Percentiles rank a stretch among this genome's conserved stretches.
Conservation (phyloP, 2,329 filamentous ascomycete genomes). For the Verruconis gallopava region DNA sequence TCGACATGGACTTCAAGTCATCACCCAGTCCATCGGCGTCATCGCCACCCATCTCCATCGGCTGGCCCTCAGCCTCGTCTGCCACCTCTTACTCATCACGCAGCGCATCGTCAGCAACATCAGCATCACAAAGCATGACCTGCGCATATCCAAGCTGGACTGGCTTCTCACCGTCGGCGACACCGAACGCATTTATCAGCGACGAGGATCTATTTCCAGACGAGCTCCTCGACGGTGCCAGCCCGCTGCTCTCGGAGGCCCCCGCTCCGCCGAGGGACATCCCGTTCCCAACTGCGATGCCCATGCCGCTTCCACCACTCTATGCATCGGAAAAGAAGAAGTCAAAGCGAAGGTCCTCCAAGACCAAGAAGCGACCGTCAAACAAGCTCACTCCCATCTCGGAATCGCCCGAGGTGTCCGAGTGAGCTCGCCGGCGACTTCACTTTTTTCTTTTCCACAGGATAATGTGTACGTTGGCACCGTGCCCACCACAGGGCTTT, state of each 20-base stretch:
- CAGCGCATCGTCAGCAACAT: constrained; percentile 2
- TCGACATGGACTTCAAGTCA: constrained; percentile 6
- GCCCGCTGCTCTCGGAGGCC: constrained; percentile 25
- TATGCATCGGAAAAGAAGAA: constrained; percentile 28
- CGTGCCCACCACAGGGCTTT: background rate
- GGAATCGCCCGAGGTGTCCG: constrained; percentile 25
- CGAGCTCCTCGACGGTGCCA: constrained; percentile 17
- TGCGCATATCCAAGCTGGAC: constrained; percentile 31
- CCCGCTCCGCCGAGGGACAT: constrained; percentile 26
- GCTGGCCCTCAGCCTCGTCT: constrained; percentile 8
- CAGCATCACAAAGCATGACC: constrained; percentile 9
- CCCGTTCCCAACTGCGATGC: constrained; percentile 13
- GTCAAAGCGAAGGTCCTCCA: constrained; percentile 26
- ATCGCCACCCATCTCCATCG: constrained; percentile 9
- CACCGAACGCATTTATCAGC: constrained; percentile 28
- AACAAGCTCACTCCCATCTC: constrained; percentile 31
- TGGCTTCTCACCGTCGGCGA: constrained; percentile 10
- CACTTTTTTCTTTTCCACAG: background rate
- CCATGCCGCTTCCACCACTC: constrained; percentile 25
- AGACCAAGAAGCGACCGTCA: constrained; percentile 26
- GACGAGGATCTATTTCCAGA: constrained; percentile 29
- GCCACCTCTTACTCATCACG: constrained; percentile 1
- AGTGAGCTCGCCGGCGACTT: constrained; percentile 18
- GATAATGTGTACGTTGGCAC: background rate
- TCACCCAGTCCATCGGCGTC: constrained; percentile 7